phyloP scores from a whole-genome alignment of 2,329 filamentous ascomycete genomes.

The Alternaria sp. region DNA sequence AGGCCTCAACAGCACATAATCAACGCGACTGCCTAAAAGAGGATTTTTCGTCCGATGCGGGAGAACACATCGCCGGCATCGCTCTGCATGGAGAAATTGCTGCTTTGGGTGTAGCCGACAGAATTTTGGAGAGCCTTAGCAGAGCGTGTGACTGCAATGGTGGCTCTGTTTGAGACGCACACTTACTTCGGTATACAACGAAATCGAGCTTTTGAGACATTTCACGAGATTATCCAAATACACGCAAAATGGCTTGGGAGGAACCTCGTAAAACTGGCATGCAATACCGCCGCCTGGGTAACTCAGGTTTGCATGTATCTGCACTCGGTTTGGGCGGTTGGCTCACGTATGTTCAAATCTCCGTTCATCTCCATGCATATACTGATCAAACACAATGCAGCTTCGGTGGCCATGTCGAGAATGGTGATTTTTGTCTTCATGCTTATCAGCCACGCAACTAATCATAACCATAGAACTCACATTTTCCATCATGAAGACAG shows the following conservation, averaged over 20 bases:
- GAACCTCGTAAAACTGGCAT: slow-evolving; percentile 46
- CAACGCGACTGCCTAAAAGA: slow-evolving; percentile 1
- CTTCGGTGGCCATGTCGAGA: slow-evolving; percentile 72
- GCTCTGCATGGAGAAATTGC: background rate
- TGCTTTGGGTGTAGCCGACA: background rate
- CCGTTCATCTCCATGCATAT: background rate
- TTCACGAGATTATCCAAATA: background rate
- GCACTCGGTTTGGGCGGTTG: slow-evolving; percentile 70
- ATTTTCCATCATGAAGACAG: slow-evolving; percentile 63
- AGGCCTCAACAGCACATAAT: slow-evolving; percentile 2
- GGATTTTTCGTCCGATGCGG: slow-evolving; percentile 5
- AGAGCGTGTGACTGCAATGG: background rate
- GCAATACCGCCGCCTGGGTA: slow-evolving; percentile 74
- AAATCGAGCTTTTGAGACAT: background rate
- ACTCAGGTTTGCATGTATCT: slow-evolving; percentile 77
- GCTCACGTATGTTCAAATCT: slow-evolving; percentile 67
- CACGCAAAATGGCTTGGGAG: slow-evolving; percentile 39
- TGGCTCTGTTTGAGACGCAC: background rate
- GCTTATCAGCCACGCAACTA: slow-evolving; percentile 3
- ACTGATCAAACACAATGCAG: slow-evolving; percentile 12
- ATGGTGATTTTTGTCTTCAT: slow-evolving; percentile 55
- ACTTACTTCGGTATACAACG: background rate
- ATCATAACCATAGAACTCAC: slow-evolving; percentile 57
- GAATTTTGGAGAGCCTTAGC: slow-evolving; percentile 2
- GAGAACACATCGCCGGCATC: slow-evolving; percentile 1